These are phyloP conservation scores for Populus ilicifolia DNA, from an alignment of 345 rosid species.

Conservation along the genomic window DNA sequence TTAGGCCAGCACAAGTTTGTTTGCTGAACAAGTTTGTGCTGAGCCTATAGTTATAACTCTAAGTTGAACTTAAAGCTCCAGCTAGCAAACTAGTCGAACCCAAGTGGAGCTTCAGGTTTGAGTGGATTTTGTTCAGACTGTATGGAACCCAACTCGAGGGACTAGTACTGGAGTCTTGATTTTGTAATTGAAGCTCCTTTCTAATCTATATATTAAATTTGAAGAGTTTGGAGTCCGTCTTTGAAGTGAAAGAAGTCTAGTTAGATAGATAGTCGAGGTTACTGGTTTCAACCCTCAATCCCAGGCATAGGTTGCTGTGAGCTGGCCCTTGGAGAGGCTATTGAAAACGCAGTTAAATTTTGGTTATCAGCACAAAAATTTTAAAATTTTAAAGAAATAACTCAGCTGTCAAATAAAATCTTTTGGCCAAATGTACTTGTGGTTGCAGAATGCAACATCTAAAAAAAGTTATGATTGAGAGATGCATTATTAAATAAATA, in stretches of 20 bases:
- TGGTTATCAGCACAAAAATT: too few relatives aligned
- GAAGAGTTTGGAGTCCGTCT: neutral
- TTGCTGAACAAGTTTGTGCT: too few relatives aligned
- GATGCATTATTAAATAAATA: too few relatives aligned
- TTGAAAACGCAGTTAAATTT: neutral
- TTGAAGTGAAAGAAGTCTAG: neutral
- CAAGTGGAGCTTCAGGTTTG: neutral
- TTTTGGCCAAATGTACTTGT: too few relatives aligned
- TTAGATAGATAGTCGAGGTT: neutral
- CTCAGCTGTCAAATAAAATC: too few relatives aligned
- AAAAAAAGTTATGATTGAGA: too few relatives aligned
- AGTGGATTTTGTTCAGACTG: neutral
- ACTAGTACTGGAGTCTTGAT: neutral
- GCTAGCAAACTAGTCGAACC: neutral
- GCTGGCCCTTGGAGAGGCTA: neutral
- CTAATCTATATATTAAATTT: neutral
- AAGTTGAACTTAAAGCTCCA: neutral
- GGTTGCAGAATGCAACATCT: too few relatives aligned
- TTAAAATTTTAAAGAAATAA: too few relatives aligned
- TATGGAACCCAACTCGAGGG: neutral
- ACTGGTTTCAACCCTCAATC: neutral
- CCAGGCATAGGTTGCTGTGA: neutral
- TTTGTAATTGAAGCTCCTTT: neutral
- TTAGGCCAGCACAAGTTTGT: too few relatives aligned
- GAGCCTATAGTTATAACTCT: neutral